These are phyloP conservation scores for Brassica nigra DNA, from an alignment of 345 rosid genomes.

Conservation along the genomic window DNA sequence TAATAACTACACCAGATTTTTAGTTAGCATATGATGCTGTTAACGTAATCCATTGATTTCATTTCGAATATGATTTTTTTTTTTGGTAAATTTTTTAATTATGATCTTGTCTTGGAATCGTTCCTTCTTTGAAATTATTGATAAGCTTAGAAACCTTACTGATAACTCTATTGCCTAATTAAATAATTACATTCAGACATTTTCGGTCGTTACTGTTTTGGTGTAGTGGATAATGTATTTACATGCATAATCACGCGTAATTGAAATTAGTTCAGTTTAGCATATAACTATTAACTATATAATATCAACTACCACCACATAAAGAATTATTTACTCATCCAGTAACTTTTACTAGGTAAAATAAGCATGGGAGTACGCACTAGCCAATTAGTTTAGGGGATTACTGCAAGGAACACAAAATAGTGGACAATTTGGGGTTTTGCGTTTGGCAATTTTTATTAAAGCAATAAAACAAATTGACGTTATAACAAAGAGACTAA, in stretches of 20 bases:
- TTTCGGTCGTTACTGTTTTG: background rate
- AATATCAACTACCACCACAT: background rate
- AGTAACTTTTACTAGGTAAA: background rate
- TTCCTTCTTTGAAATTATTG: background rate
- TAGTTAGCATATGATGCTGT: constrained; percentile 23
- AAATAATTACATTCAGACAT: background rate
- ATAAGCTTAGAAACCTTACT: background rate
- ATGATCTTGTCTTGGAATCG: too few relatives aligned
- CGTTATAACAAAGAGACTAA: constrained; percentile 7
- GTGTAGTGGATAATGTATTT: background rate
- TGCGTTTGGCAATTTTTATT: constrained; percentile 12
- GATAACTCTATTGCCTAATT: background rate
- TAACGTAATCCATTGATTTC: background rate
- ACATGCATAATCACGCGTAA: background rate
- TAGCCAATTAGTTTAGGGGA: background rate
- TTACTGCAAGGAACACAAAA: constrained; percentile 19
- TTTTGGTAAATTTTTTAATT: too few relatives aligned
- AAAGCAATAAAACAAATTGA: constrained; percentile 11
- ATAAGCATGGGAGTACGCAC: background rate
- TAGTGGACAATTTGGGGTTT: constrained; percentile 27
- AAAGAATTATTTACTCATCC: background rate
- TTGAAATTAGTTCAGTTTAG: background rate
- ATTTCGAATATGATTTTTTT: background rate
- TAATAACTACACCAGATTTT: background rate
- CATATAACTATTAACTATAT: background rate